phyloP scores from a whole-genome alignment of 164 flowering plant species.

The Magnolia officinalis region DNA sequence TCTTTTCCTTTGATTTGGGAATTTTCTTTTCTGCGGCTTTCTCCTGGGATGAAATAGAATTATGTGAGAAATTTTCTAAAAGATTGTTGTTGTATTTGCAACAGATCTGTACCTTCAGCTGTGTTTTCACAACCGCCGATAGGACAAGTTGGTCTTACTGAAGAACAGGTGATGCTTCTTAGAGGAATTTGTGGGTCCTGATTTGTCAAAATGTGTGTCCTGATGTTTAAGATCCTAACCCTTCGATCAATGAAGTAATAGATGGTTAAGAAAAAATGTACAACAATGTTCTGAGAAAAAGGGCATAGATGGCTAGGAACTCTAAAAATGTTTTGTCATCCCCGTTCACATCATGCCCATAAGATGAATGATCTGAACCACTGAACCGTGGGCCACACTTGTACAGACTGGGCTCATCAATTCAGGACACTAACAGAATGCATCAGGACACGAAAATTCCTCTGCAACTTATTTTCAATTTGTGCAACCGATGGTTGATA shows the following conservation, averaged over 20 bases:
- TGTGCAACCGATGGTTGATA: neutral
- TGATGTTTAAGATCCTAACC: neutral
- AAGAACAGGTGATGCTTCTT: slow-evolving; percentile 66
- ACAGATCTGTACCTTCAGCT: slow-evolving; percentile 84
- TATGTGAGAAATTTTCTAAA: neutral
- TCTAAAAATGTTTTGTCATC: too few species aligned
- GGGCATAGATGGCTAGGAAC: neutral
- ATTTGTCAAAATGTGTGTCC: neutral
- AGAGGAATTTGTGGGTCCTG: neutral
- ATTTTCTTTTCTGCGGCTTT: neutral
- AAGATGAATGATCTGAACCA: neutral
- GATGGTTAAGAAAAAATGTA: neutral
- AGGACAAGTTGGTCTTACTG: slow-evolving; percentile 92
- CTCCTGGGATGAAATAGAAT: neutral
- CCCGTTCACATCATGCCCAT: neutral
- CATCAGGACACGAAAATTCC: neutral
- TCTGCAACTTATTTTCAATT: neutral
- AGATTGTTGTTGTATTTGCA: slow-evolving; percentile 2
- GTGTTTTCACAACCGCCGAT: slow-evolving; percentile 97
- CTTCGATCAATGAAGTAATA: neutral
- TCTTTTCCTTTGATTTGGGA: neutral
- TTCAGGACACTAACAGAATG: neutral
- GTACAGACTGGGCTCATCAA: too few species aligned
- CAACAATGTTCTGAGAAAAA: neutral
- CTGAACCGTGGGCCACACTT: too few species aligned